Conservation (phyloP, 352 stramenopile species). For the Pythium volutum region DNA sequence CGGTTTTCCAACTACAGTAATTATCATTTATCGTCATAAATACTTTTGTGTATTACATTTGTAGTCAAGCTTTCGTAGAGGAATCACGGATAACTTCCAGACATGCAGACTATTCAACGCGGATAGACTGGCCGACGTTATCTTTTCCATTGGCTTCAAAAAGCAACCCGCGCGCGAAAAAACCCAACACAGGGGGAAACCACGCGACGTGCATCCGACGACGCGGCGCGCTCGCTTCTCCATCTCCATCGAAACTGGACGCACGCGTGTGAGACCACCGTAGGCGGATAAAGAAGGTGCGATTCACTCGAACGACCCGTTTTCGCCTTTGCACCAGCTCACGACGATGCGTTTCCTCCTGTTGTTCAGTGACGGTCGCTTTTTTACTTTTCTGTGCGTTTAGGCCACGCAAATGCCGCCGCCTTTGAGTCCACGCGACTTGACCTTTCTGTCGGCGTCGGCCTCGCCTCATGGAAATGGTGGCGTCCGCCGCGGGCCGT, state of each 20-base stretch:
- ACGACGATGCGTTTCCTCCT: neutral
- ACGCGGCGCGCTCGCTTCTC: neutral
- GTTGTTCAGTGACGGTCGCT: too few species aligned
- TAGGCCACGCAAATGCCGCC: neutral
- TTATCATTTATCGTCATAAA: neutral
- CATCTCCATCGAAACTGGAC: neutral
- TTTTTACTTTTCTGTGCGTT: too few species aligned
- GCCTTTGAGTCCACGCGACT: constrained; percentile 20
- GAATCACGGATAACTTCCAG: neutral
- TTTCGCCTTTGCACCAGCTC: neutral
- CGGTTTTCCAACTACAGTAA: neutral
- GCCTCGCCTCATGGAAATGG: neutral
- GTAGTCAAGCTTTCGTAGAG: neutral
- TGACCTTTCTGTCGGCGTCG: neutral
- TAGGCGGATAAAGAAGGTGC: neutral
- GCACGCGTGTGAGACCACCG: neutral
- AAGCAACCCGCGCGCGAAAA: constrained; percentile 19
- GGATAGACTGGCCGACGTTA: constrained; percentile 10
- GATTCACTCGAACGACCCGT: neutral
- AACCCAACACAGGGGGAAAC: neutral
- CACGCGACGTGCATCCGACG: neutral
- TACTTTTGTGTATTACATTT: neutral
- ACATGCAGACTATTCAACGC: constrained; percentile 1
- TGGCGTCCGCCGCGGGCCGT: constrained; percentile 10
- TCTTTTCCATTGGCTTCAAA: constrained; percentile 16